Evolutionary conservation across 108 stramenopile species (phyloP), one percentile per base, ranked within the genome.

Genomic region (Pseudonitzschia multiseries): DNA sequence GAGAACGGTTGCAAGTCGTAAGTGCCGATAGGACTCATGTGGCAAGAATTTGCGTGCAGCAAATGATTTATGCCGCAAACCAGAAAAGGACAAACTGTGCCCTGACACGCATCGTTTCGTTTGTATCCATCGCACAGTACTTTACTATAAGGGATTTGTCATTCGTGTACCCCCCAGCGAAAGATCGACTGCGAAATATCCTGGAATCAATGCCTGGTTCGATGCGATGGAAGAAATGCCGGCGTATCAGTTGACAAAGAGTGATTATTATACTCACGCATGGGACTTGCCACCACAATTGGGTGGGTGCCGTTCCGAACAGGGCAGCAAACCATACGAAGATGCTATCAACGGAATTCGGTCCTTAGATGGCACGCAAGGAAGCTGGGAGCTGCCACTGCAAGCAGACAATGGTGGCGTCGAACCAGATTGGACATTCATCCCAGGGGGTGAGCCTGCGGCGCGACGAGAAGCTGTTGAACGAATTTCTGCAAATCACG

Each of bases 271-370:
- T 82, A 95, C 95, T 10, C 95, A 97, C 71, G 89, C 91, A 50
- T 93, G 93, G 89, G 95, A 96, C 77, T 81, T 98, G 54, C 96
- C 97, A 43, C 97, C 97, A n/a, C 97, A 98, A 74, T 74, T 96
- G 40, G 97, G 97, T 28, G 91, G 93, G 22, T 97, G 96, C 68
- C 69, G 81, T 20, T 54, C 65, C n/a, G 93, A 94, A 73, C 36
- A 72, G 22, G 90, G 79, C 13, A 78, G 89, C 32, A 75, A 90
- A 78, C 77, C 72, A 8, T 90, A 75, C 59, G 81, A 81, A 70
- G 60, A 82, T 18, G 84, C 89, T 5, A 91, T 94, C 68, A 84
- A 94, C 56, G 93, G 92, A 40, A 51, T 75, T 17, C 79, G 85
- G 6, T 46, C 46, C 26, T 17, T 79, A 9, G 81, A 86, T 79